Base-by-base conservation (phyloP, 306 rosid species). In the Sicyos baderoa region DNA sequence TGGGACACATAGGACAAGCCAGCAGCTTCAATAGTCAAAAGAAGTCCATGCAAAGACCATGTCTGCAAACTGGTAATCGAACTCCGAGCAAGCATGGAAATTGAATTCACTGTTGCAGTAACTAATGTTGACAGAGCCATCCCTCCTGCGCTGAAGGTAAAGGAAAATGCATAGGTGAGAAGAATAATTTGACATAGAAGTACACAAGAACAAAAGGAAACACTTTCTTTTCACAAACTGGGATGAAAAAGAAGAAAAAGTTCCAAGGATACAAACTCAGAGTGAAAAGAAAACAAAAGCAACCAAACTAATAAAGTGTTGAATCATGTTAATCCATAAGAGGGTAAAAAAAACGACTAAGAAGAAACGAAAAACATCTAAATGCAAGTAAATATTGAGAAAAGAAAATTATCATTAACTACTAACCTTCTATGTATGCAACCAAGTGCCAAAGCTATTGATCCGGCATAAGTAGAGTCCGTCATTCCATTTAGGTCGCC, bases 11-110 rank as follows among this genome's bases (percentile, higher is more conserved):
- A 92, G 72, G 96, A 92, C 82, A 92, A 78, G 53, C 98, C 98
- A 76, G 98, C 98, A 78, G 98, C 98, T 85, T 92, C 98, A 74
- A 89, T 82, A 27, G 98, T 87, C 73, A 92, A 86, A 82, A 92
- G 96, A 63, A 92, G 95, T 51, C 98, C 98, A 79, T 92, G 98
- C 90, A 92, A 86, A 77, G 98, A 83, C 98, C 98, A 92, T 67
- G 85, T 87, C 82, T 87, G 96, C 82, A 92, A 85, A 79, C 82
- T 76, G 75, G 95, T 83, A 71, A 84, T 76, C 48, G 85, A 80
- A 88, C 98, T 89, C 79, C 86, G 90, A 59, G 95, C 91, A 61
- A 92, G 80, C 74, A 82, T 73, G 57, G 96, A 87, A 67, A 92
- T 83, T 74, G 91, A 87, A 85, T 84, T 87, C 82, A 92, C 98